phyloP scores from a whole-genome alignment of 2,329 filamentous ascomycete species.

The Aspergillus luchuensis region DNA sequence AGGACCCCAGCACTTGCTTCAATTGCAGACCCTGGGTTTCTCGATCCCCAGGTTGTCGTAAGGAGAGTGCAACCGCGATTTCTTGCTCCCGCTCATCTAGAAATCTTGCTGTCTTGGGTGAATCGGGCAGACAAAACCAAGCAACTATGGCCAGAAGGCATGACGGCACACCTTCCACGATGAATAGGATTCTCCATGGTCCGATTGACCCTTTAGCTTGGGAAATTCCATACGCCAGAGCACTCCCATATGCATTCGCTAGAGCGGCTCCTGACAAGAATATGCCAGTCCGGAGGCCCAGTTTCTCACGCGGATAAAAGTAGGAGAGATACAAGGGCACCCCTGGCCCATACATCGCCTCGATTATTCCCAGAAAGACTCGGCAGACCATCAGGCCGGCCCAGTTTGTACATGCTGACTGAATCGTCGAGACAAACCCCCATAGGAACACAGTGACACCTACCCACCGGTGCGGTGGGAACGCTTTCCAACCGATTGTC shows the following conservation, averaged over 20 bases:
- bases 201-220: constrained; percentile 29
- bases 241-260: constrained; percentile 41
- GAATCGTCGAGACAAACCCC: constrained; percentile 28
- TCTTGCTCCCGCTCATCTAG: constrained; percentile 43
- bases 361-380: constrained; percentile 16
- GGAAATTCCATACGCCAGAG: constrained; percentile 39
- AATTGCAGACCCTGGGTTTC: constrained; percentile 22
- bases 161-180: constrained; percentile 48
- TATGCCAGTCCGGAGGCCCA: constrained; percentile 51
- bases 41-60: constrained; percentile 26
- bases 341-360: constrained; percentile 21
- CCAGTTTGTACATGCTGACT: constrained; percentile 26
- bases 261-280: constrained; percentile 44
- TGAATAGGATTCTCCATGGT: constrained; percentile 48
- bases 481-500: constrained; percentile 29
- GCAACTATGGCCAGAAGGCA: constrained; percentile 41
- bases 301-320: constrained; percentile 53
- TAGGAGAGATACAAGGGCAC: constrained; percentile 41
- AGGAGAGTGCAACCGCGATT: constrained; percentile 25
- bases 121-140: constrained; percentile 47
- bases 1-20: constrained; percentile 18
- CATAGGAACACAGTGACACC: constrained; percentile 27
- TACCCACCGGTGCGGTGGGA: constrained; percentile 29
- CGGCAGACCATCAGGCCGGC: constrained; percentile 29
- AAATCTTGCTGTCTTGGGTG: constrained; percentile 42